These are phyloP conservation scores for Aspergillus floridensis DNA, from an alignment of 2,329 filamentous ascomycete species.

Conservation along the genomic window DNA sequence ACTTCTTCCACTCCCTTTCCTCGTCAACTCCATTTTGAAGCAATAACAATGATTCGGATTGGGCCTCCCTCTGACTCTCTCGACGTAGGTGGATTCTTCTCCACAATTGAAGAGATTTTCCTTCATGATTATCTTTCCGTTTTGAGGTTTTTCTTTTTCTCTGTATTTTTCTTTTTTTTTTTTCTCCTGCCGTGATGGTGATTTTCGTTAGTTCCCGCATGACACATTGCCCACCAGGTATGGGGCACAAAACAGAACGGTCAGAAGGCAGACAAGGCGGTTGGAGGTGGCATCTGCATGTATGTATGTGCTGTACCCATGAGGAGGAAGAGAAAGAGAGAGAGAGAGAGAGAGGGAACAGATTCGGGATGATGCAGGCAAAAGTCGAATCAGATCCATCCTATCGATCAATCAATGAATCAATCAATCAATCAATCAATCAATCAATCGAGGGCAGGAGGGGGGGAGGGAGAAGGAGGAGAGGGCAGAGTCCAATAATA, in stretches of 20 bases:
- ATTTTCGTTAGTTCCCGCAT: neutral
- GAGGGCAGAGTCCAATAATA: neutral
- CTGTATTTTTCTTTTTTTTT: neutral
- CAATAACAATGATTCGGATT: conserved; percentile 16
- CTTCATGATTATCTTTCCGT: conserved; percentile 7
- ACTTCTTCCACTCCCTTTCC: conserved; percentile 5
- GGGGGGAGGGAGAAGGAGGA: neutral
- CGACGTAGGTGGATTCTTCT: conserved; percentile 10
- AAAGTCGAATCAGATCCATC: conserved; percentile 1
- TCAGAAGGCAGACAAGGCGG: neutral
- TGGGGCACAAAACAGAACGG: neutral
- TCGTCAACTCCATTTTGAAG: neutral
- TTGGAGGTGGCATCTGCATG: conserved; percentile 4
- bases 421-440: neutral
- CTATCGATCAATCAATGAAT: neutral
- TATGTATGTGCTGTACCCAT: conserved; percentile 3
- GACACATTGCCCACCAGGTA: neutral
- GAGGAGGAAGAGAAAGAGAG: neutral
- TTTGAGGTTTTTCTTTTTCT: neutral
- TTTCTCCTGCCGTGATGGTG: neutral
- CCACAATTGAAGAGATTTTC: conserved; percentile 19
- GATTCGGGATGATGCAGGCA: conserved; percentile 7
- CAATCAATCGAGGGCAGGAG: neutral
- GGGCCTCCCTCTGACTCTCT: conserved; percentile 18
- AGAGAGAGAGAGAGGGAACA: neutral